A percentile compares a stretch with the other conserved stretches of the same genome.
These are phyloP conservation scores for Lentinula detonsa DNA, from an alignment of 768 basidiomycete genomes.

Conservation along the genomic window DNA sequence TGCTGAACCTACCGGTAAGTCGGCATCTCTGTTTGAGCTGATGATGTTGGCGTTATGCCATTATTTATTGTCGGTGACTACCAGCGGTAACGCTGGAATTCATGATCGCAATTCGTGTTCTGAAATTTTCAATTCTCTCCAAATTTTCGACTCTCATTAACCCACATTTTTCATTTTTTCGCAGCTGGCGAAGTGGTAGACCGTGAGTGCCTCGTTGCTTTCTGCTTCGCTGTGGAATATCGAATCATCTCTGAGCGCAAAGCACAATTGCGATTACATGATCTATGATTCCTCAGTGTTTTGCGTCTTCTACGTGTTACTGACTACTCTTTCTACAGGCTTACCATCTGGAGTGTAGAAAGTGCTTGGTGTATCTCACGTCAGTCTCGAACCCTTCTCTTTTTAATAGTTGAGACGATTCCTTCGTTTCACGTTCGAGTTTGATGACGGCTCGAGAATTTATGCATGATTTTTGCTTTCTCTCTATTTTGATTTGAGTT, in stretches of 20 bases:
- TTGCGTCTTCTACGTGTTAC: not conserved
- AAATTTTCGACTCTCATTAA: slow-evolving; percentile 7
- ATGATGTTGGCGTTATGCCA: slow-evolving; percentile 46
- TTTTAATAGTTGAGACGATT: slow-evolving; percentile 25
- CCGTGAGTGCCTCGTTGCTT: not conserved
- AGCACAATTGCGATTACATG: slow-evolving; percentile 21
- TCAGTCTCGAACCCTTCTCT: not conserved
- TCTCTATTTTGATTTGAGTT: not conserved
- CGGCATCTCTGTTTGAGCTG: not conserved
- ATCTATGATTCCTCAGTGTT: slow-evolving; percentile 1
- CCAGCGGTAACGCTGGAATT: slow-evolving; percentile 16
- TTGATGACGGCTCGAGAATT: slow-evolving; percentile 16
- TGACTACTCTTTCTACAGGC: not conserved
- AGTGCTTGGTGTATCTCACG: not conserved
- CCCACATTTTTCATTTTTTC: slow-evolving; percentile 1
- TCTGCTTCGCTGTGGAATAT: slow-evolving; percentile 7
- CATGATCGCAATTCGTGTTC: slow-evolving; percentile 46
- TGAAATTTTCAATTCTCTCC: slow-evolving; percentile 27
- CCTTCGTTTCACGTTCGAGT: slow-evolving; percentile 39
- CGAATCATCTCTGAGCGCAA: slow-evolving; percentile 32
- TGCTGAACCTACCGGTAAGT: not conserved
- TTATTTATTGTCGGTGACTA: slow-evolving; percentile 74
- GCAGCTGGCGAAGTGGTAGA: slow-evolving; percentile 6
- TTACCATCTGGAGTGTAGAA: not conserved
- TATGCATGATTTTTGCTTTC: slow-evolving; percentile 9